Percentiles rank a stretch among this genome's conserved stretches.
phyloP scores from a whole-genome alignment of 75 land plant species.

The Chamaecyparis obtusa region DNA sequence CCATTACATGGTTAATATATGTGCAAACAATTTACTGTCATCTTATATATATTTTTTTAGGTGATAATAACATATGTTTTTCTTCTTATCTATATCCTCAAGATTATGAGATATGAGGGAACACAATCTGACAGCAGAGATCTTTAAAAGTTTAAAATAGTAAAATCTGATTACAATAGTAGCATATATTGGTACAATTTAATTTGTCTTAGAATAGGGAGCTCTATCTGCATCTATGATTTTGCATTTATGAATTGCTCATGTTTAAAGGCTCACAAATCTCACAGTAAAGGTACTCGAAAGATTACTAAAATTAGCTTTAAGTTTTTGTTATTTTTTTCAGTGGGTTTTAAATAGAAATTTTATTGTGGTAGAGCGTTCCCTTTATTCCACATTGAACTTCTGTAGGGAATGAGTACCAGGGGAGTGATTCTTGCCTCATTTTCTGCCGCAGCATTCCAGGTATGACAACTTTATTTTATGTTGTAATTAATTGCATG shows the following conservation, averaged over 20 bases:
- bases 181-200: neutral
- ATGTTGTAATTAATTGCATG: neutral
- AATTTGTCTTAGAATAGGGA: neutral
- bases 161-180: neutral
- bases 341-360: neutral
- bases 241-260: neutral
- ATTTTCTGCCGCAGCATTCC: conserved; percentile 74
- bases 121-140: neutral
- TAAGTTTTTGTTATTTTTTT: neutral
- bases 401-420: conserved; percentile 50
- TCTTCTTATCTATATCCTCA: neutral
- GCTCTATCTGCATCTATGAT: neutral
- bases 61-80: neutral
- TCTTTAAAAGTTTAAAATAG: neutral
- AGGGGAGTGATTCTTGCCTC: conserved; percentile 61
- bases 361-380: neutral
- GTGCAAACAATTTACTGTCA: neutral
- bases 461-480: conserved; percentile 48
- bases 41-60: neutral
- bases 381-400: neutral
- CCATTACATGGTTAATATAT: neutral
- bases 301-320: neutral
- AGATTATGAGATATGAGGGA: neutral
- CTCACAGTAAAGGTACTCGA: too few species aligned
- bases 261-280: neutral